Evolutionary conservation across 2,329 filamentous ascomycete species (phyloP).

Genomic region (Verticillium albo-atrum): DNA sequence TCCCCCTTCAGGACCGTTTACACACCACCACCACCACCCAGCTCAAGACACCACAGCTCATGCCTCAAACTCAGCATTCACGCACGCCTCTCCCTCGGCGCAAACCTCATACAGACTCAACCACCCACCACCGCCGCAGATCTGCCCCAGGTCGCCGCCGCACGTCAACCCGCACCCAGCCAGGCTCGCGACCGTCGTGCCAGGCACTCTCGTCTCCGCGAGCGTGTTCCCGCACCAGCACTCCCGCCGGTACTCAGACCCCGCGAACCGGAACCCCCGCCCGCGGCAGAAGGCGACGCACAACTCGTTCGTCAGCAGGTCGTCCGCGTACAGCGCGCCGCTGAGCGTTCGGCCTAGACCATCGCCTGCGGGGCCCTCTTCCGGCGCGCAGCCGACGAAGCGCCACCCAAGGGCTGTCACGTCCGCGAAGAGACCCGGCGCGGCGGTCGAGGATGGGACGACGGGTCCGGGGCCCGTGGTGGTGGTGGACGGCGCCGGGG

Average conservation of each 20-base stretch:
- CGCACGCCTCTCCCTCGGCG: constrained; percentile 11
- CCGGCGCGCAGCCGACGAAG: constrained; percentile 21
- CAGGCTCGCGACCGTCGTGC: constrained; percentile 13
- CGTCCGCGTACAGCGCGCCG: constrained; percentile 2
- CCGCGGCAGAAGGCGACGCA: constrained; percentile 11
- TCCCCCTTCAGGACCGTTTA: background rate
- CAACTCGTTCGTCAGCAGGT: constrained; percentile 5
- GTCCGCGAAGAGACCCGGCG: constrained; percentile 13
- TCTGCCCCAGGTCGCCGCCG: constrained; percentile 24
- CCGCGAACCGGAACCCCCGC: constrained; percentile 19
- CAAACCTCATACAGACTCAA: constrained; percentile 25
- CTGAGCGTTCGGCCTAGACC: constrained; percentile 17
- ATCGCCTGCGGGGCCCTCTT: constrained; percentile 17
- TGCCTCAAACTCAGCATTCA: constrained; percentile 15
- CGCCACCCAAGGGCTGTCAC: constrained; percentile 16
- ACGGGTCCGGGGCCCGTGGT: background rate
- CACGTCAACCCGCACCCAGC: constrained; percentile 26
- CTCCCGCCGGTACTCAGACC: constrained; percentile 29
- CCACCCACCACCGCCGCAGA: constrained; percentile 22
- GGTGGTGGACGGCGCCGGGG: background rate
- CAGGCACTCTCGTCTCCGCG: constrained; percentile 17
- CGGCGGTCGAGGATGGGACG: constrained; percentile 3
- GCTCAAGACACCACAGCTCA: background rate
- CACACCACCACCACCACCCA: background rate
- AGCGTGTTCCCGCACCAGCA: constrained; percentile 29